These are phyloP conservation scores for Tolypocladium paradoxum DNA, from an alignment of 2,329 filamentous ascomycete genomes.

Conservation along the genomic window DNA sequence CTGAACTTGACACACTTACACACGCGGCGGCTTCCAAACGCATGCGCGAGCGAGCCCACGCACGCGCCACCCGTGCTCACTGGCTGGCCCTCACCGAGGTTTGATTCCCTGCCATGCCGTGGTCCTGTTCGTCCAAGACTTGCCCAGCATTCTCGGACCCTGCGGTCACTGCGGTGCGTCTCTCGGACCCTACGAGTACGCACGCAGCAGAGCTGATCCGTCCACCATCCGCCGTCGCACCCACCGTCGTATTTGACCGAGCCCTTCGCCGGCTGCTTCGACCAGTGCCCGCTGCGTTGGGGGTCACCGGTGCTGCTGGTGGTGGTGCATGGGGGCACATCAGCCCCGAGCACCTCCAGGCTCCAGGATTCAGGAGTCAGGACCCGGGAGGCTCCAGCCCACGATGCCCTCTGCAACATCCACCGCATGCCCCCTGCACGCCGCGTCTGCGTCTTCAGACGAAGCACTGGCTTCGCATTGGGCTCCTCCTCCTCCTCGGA, in stretches of 20 bases:
- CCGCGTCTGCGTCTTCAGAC: background rate
- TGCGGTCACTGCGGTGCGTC: no score
- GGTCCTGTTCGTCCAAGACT: background rate
- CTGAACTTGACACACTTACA: background rate
- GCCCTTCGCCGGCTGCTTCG: background rate
- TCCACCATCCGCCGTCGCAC: background rate
- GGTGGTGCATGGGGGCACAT: background rate
- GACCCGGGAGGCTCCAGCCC: background rate
- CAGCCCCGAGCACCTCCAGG: background rate
- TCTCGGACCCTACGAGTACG: background rate
- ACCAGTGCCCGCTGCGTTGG: background rate
- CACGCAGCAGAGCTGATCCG: background rate
- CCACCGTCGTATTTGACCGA: background rate
- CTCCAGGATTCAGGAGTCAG: no score
- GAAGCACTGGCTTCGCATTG: background rate
- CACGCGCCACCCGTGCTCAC: background rate
- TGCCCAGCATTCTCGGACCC: background rate
- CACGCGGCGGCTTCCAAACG: background rate
- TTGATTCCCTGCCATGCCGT: background rate
- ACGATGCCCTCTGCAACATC: background rate
- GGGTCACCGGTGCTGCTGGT: background rate
- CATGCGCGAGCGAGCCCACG: background rate
- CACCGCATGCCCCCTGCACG: background rate
- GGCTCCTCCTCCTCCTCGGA: background rate
- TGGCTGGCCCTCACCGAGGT: conserved; percentile 2